A percentile compares a stretch with the other conserved stretches of the same genome.
Conservation (phyloP, 345 rosid species). For the Pistacia integerrima region DNA sequence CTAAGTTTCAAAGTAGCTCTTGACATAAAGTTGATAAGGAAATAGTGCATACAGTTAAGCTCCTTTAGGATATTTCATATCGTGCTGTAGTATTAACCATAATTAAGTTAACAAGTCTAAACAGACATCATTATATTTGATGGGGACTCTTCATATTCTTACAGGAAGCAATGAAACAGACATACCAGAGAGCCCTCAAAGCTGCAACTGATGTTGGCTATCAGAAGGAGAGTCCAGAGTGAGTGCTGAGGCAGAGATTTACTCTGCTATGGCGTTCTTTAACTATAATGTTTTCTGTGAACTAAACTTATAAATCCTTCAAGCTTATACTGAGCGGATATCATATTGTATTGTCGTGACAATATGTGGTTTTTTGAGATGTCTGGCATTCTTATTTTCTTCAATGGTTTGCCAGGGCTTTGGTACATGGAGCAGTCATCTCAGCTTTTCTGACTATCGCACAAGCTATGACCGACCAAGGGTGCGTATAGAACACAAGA, state of each 20-base stretch:
- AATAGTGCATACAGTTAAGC: not conserved
- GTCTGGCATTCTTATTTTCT: conserved; percentile 1
- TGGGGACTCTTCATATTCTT: no score
- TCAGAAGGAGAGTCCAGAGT: conserved; percentile 96
- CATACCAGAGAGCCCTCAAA: conserved; percentile 69
- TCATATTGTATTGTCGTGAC: no score
- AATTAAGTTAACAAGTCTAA: no score
- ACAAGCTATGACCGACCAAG: conserved; percentile 99
- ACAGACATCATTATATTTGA: no score
- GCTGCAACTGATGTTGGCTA: conserved; percentile 94
- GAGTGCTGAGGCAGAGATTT: conserved; percentile 30
- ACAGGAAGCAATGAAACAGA: not conserved
- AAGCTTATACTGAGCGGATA: not conserved
- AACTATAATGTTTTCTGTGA: not conserved
- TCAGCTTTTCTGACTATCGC: conserved; percentile 91
- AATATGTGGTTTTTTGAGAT: not conserved
- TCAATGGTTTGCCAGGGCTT: conserved; percentile 54
- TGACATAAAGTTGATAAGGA: not conserved
- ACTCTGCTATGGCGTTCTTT: not conserved
- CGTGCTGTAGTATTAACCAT: no score
- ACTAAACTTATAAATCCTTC: not conserved
- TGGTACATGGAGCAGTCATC: conserved; percentile 85
- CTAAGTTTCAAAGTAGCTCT: not conserved
- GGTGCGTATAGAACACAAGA: conserved; percentile 65
- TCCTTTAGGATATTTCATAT: not conserved